phyloP scores from a whole-genome alignment of 2,329 filamentous ascomycete species.

The Orbilia quercus region DNA sequence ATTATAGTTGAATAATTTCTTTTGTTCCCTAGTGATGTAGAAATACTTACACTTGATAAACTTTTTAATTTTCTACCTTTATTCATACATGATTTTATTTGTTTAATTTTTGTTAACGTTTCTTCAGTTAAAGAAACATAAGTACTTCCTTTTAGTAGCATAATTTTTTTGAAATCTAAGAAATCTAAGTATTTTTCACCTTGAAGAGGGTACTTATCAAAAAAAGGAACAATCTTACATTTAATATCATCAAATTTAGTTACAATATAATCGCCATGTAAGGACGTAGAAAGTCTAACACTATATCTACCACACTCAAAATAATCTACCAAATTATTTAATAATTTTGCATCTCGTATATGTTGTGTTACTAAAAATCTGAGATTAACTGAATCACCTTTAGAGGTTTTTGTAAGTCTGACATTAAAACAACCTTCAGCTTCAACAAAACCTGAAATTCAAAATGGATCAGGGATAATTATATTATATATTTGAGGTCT shows the following conservation, averaged over 20 bases:
- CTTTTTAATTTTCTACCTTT: no score
- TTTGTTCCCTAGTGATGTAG: no score
- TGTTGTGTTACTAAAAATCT: conserved; percentile 10
- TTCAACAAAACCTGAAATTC: conserved; percentile 7
- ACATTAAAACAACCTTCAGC: conserved; percentile 25
- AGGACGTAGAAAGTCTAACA: no score
- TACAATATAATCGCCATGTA: conserved; percentile 30
- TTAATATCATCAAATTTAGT: conserved; percentile 23
- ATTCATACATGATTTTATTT: no score
- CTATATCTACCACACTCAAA: conserved; percentile 17
- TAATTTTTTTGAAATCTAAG: no score
- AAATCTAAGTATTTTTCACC: no score
- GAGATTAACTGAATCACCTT: conserved; percentile 1
- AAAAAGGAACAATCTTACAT: conserved; percentile 26
- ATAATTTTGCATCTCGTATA: background rate
- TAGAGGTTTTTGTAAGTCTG: conserved; percentile 2
- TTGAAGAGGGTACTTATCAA: no score
- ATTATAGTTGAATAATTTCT: conserved; percentile 21
- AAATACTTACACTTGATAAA: no score
- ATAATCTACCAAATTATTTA: conserved; percentile 4
- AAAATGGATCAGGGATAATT: conserved; percentile 6
- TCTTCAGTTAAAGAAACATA: no score
- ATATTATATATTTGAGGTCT: background rate
- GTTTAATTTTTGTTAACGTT: no score
- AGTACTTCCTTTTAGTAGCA: no score